phyloP scores from a whole-genome alignment of 1,284 basidiomycete species.

The Apiotrichum montevideense region DNA sequence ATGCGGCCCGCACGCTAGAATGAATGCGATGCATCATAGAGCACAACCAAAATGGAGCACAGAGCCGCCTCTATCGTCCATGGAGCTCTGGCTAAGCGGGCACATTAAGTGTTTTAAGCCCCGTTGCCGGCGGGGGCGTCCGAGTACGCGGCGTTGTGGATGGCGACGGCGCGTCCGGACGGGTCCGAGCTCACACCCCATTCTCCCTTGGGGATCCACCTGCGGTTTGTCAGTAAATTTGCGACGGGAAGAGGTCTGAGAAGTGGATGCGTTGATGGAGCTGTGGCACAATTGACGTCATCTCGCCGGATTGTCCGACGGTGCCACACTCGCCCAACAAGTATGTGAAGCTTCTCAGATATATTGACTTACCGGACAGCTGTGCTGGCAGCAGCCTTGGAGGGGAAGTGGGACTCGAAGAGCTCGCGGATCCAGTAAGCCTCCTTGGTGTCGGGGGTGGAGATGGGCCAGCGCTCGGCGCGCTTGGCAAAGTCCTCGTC shows the following conservation, averaged over 20 bases:
- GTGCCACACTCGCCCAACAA: too few species aligned
- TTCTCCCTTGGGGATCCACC: constrained; percentile 88
- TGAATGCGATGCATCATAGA: constrained; percentile 1
- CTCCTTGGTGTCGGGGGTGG: constrained; percentile 94
- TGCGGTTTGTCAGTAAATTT: constrained; percentile 28
- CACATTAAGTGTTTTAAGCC: not conserved
- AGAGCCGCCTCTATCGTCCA: not conserved
- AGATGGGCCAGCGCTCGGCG: constrained; percentile 68
- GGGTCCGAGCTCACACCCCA: constrained; percentile 96
- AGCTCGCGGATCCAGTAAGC: constrained; percentile 91
- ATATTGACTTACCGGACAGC: constrained; percentile 54
- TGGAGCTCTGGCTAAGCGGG: not conserved
- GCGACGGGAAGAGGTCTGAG: not conserved
- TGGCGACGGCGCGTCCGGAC: constrained; percentile 88
- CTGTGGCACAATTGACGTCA: too few species aligned
- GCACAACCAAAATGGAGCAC: not conserved
- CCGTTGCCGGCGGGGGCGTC: constrained; percentile 5
- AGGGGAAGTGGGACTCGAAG: constrained; percentile 85
- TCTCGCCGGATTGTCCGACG: too few species aligned
- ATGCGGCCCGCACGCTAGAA: not conserved
- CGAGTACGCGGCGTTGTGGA: constrained; percentile 85
- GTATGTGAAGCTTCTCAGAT: too few species aligned
- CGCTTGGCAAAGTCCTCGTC: constrained; percentile 76
- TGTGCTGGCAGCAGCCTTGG: constrained; percentile 79
- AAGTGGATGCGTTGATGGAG: constrained; percentile 49